Evolutionary conservation across 768 basidiomycete species (phyloP).

Genomic region (Naganishia kalamii): DNA sequence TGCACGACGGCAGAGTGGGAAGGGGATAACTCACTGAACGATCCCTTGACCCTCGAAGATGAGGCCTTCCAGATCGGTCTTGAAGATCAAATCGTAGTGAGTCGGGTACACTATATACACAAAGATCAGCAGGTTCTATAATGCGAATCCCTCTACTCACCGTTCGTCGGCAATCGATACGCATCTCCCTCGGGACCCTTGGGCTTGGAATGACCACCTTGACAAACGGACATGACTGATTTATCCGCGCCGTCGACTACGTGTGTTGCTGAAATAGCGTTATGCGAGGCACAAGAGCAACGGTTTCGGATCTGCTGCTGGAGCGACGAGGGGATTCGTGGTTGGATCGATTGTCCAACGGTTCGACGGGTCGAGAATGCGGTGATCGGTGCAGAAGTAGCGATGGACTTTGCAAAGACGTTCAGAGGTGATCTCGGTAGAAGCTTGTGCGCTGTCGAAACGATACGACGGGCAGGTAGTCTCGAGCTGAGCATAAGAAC

Average conservation of each 20-base stretch:
- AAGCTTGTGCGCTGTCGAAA: background rate
- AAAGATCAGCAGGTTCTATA: background rate
- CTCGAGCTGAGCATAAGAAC: constrained; percentile 53
- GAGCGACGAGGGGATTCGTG: background rate
- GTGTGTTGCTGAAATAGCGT: background rate
- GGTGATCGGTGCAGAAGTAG: background rate
- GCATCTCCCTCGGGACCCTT: constrained; percentile 8
- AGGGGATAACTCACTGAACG: constrained; percentile 9
- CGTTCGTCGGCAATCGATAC: constrained; percentile 18
- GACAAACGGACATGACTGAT: constrained; percentile 15
- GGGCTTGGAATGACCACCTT: constrained; percentile 3
- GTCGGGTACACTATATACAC: constrained; percentile 27
- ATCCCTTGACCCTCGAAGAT: constrained; percentile 60
- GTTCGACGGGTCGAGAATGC: background rate
- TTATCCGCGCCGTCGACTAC: constrained; percentile 19
- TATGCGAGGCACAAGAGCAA: constrained; percentile 20
- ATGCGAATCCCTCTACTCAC: background rate
- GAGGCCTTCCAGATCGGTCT: constrained; percentile 64
- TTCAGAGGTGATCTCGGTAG: background rate
- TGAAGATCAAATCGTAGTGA: constrained; percentile 47
- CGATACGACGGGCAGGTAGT: constrained; percentile 11
- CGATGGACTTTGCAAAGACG: background rate
- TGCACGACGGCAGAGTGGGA: background rate
- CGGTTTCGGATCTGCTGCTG: constrained; percentile 10
- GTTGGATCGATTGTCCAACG: background rate